Evolutionary conservation across 306 rosid genomes (phyloP).

Genomic region (Casuarina equisetifolia): DNA sequence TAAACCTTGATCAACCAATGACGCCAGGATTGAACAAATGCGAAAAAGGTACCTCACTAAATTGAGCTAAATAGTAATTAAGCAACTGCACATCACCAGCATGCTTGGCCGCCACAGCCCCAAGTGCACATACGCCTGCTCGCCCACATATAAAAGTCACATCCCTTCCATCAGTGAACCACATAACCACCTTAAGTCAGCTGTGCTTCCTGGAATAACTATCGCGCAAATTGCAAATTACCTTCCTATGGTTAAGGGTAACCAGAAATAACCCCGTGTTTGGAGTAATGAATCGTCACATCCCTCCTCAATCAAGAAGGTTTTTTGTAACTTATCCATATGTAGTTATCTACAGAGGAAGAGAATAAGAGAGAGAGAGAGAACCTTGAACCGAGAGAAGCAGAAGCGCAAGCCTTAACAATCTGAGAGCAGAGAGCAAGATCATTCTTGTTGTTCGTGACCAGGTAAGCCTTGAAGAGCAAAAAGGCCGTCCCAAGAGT

Average conservation of each 20-base stretch:
- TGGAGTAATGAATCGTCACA: background rate
- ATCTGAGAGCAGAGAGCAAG: conserved; percentile 59
- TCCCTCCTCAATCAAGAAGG: background rate
- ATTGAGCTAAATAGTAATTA: conserved; percentile 52
- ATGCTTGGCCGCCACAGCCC: conserved; percentile 67
- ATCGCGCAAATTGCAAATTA: background rate
- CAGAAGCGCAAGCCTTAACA: conserved; percentile 65
- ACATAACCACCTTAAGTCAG: conserved; percentile 12
- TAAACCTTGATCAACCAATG: background rate
- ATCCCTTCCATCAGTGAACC: conserved; percentile 45
- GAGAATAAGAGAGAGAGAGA: conserved; percentile 6
- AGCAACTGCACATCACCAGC: conserved; percentile 44
- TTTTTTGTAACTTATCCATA: background rate
- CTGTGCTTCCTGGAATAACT: background rate
- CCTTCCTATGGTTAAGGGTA: background rate
- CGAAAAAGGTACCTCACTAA: conserved; percentile 43
- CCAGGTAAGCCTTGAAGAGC: conserved; percentile 55
- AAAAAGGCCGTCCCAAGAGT: conserved; percentile 72
- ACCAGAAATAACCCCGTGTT: background rate
- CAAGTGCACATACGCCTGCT: conserved; percentile 74
- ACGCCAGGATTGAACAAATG: background rate
- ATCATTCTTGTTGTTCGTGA: conserved; percentile 46
- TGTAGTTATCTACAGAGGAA: background rate
- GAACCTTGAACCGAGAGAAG: conserved; percentile 57
- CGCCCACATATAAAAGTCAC: conserved; percentile 74